phyloP scores from a whole-genome alignment of 148 eudicot species.

The Fagopyrum esculentum region DNA sequence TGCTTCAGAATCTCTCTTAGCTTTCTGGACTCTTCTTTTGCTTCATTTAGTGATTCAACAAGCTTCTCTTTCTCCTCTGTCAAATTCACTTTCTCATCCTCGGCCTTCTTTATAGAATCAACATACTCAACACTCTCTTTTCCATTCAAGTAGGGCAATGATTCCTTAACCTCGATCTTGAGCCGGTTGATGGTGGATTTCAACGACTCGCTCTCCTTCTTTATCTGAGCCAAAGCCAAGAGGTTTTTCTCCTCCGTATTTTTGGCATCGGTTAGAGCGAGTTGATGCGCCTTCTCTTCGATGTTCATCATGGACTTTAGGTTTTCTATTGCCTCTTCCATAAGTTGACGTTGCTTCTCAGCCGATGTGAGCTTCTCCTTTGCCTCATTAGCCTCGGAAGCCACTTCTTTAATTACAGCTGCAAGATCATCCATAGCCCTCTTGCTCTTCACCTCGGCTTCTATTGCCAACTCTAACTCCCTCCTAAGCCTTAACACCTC shows the following conservation, averaged over 20 bases:
- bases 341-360: not conserved
- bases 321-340: not conserved
- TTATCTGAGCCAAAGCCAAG: constrained; percentile 23
- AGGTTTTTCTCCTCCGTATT: not conserved
- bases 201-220: constrained; percentile 41
- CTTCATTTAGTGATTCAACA: not conserved
- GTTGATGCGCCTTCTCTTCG: constrained; percentile 2
- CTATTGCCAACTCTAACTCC: not conserved
- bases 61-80: constrained; percentile 29
- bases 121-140: constrained; percentile 65
- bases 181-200: constrained; percentile 50
- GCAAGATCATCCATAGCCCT: constrained; percentile 13
- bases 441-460: constrained; percentile 1
- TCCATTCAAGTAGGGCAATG: constrained; percentile 57
- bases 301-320: not conserved
- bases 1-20: constrained; percentile 80
- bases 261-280: not conserved
- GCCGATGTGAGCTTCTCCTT: not conserved
- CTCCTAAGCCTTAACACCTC: constrained; percentile 3
- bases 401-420: not conserved
- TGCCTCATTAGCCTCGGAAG: not conserved
- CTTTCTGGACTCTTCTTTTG: constrained; percentile 52
- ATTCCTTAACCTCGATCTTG: constrained; percentile 61
- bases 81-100: constrained; percentile 44
- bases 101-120: constrained; percentile 55